Base-by-base conservation (phyloP, 331 rosid genomes). In the Arachis monticola region DNA sequence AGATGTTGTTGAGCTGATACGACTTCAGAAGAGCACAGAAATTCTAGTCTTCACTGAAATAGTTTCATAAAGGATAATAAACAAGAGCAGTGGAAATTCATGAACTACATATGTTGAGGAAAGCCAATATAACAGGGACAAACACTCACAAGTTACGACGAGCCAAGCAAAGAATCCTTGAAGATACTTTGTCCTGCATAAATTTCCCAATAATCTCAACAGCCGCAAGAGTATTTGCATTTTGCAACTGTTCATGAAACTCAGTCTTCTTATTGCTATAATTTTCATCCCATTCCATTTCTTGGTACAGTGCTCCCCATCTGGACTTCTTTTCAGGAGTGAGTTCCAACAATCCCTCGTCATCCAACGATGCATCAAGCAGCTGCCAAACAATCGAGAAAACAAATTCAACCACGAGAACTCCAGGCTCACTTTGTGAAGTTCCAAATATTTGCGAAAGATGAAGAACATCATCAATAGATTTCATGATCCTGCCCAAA, bases 291-390 rank as follows among this genome's bases (percentile, higher is more conserved):
- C 76, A 71, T 63, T 92, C 97, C 72, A 92, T 77, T 76, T 90
- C 97, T 72, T 82, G 92, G 79, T 87, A 84, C 59, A 85, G 80
- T 59, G 80, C 65, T 50, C 79, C 79, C 97, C 97, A 95, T 78
- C 32, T 85, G 71, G 89, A 88, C 73, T 79, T 85, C 82, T 90
- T 89, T 60, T 90, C 93, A 47, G 73, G 72, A 56, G 87, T 81
- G 69, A 71, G 86, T 81, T 89, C 89, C 68, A 95, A 73, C 77
- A 95, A 76, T 58, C 99, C 97, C 82, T 95, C 97, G 64, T 95
- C 97, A 44, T 75, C 96, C 75, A 95, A 81, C 30, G 92, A 86
- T 13, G 99, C 93, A 79, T 95, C 99, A 80, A 95, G 91, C 80
- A 95, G 87, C 79, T 95, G 97, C 91, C 92, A 88, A 79, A 85